Evolutionary conservation across 148 eudicot species (phyloP).

Genomic region (Cornus controversa): DNA sequence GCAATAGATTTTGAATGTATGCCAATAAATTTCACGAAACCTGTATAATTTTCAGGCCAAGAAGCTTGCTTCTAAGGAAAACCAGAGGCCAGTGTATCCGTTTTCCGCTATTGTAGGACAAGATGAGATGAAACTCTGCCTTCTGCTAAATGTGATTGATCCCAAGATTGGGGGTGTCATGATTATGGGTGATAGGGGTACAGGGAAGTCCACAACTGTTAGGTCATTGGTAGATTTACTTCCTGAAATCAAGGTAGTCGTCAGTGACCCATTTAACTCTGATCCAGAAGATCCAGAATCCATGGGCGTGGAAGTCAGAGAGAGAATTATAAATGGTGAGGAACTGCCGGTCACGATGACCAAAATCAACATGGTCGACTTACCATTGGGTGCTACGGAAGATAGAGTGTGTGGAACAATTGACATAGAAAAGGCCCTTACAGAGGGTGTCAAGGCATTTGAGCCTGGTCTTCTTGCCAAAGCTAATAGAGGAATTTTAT

Average conservation of each 20-base stretch:
- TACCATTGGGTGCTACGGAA: constrained; percentile 93
- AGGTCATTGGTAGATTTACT: constrained; percentile 88
- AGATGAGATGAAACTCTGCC: constrained; percentile 97
- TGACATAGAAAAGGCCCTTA: constrained; percentile 91
- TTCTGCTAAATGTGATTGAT: constrained; percentile 84
- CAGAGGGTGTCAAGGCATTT: constrained; percentile 93
- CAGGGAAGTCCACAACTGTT: constrained; percentile 91
- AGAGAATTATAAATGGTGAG: constrained; percentile 67
- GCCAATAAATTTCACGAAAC: not conserved
- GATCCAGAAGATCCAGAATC: constrained; percentile 92
- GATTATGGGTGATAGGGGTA: constrained; percentile 99
- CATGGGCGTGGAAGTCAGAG: constrained; percentile 85
- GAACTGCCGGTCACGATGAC: constrained; percentile 50
- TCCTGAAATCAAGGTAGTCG: constrained; percentile 79
- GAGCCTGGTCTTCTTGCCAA: constrained; percentile 98
- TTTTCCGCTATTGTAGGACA: constrained; percentile 97
- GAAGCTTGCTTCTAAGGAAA: constrained; percentile 65
- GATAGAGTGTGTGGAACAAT: constrained; percentile 97
- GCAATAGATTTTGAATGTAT: not conserved
- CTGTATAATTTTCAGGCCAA: constrained; percentile 39
- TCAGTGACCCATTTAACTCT: constrained; percentile 91
- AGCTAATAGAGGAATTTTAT: constrained; percentile 86
- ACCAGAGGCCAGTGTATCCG: constrained; percentile 89
- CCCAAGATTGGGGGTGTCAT: constrained; percentile 98
- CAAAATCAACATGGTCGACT: constrained; percentile 94